These are phyloP conservation scores for Fusarium sp. DNA, from an alignment of 2,329 filamentous ascomycete genomes.

Conservation along the genomic window DNA sequence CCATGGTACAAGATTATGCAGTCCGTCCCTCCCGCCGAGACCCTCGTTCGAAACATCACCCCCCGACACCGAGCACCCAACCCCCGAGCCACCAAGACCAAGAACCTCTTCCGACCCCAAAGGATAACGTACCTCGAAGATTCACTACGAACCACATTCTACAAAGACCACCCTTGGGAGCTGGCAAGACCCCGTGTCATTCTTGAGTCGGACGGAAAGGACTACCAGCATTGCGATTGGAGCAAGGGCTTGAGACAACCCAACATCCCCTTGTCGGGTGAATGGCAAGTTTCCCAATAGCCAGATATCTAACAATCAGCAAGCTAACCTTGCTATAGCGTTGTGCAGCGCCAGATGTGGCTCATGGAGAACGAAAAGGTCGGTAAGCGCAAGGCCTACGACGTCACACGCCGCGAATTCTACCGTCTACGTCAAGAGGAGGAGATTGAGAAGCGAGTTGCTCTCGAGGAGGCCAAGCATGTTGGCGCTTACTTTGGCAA, in stretches of 20 bases:
- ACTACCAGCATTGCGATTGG: constrained; percentile 85
- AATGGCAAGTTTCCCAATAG: constrained; percentile 38
- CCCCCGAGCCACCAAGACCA: constrained; percentile 69
- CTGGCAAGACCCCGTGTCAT: constrained; percentile 89
- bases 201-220: constrained; percentile 87
- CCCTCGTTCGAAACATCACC: constrained; percentile 68
- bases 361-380: constrained; percentile 78
- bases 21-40: constrained; percentile 71
- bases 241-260: constrained; percentile 79
- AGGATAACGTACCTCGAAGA: constrained; percentile 88
- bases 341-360: constrained; percentile 92
- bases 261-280: constrained; percentile 84
- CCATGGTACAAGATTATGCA: constrained; percentile 68
- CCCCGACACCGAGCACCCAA: constrained; percentile 60
- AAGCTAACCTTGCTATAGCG: constrained; percentile 67
- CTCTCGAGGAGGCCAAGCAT: constrained; percentile 87
- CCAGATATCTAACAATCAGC: background rate
- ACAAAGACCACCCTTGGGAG: constrained; percentile 97
- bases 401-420: constrained; percentile 89
- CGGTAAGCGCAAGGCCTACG: constrained; percentile 81
- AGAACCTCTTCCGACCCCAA: constrained; percentile 85
- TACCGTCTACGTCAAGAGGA: constrained; percentile 86
- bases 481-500: constrained; percentile 93
- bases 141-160: constrained; percentile 84
- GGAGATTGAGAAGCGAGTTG: constrained; percentile 86